Evolutionary conservation across 495 filamentous ascomycete genomes (phyloP).

Genomic region (Alectoria sarmentosa): DNA sequence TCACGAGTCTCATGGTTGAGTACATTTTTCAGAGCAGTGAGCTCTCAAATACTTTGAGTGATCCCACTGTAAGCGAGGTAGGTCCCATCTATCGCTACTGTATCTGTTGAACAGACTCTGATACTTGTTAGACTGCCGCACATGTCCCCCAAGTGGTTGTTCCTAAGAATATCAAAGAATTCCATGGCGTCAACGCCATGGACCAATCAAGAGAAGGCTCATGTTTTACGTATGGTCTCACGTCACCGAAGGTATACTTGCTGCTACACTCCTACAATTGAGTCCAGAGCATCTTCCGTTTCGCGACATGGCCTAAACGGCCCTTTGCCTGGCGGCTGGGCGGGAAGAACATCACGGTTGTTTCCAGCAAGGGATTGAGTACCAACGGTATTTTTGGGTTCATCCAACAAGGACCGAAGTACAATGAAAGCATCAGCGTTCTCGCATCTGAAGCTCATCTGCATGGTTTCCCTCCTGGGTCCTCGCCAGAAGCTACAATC

Average conservation of each 20-base stretch:
- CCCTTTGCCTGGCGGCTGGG: constrained; percentile 17
- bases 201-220: constrained; percentile 5
- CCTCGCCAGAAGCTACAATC: constrained; percentile 14
- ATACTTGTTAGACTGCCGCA: not conserved
- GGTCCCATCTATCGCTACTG: not conserved
- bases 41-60: not conserved
- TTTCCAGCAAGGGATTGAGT: not conserved
- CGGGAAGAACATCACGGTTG: not conserved
- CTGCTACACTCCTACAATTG: constrained; percentile 7
- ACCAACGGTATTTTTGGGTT: constrained; percentile 7
- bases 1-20: constrained; percentile 5
- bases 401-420: not conserved
- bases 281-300: constrained; percentile 13
- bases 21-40: not conserved
- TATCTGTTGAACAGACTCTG: not conserved
- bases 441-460: constrained; percentile 14
- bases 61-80: not conserved
- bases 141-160: not conserved
- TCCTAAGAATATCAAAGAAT: constrained; percentile 12
- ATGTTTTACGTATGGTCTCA: constrained; percentile 4
- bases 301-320: constrained; percentile 19
- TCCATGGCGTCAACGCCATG: constrained; percentile 15
- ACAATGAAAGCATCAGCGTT: not conserved
- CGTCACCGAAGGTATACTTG: not conserved
- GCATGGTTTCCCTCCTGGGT: constrained; percentile 1